Evolutionary conservation across 192 early-diverging fungal species (phyloP), one percentile per base, ranked within the genome.

Genomic region (Backusella mclennaniae): DNA sequence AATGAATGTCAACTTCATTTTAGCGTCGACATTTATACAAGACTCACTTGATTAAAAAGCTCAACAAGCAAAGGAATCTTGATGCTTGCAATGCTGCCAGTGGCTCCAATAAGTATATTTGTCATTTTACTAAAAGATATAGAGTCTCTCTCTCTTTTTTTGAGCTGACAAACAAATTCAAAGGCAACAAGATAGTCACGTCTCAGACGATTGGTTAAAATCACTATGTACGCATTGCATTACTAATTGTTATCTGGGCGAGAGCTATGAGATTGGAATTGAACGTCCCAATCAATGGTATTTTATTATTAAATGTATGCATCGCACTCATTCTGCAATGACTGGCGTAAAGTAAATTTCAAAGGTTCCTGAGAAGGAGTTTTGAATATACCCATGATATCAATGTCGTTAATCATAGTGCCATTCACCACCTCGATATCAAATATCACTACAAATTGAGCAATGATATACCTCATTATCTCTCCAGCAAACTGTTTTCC

Each of bases 31-130:
- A 49, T 29, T 6, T 39, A 53, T 3, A 4, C 2, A 39, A 31
- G 6, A 9, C 26, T 36, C 70, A 79, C 77, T 35, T 79, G 38
- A 8, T 73, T 56, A 23, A 94, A 77, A 0, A 76, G 69, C 29
- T 73, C 36, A 14, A 95, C 91, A 15, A 98, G 89, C 33, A 86
- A 71, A 14, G 96, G 94, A 33, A 98, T 83, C 81, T 98, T 98
- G 69, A 98, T 88, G 75, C 91, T 92, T 14, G 97, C 96, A 15
- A 98, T 96, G 76, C 94, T 96, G 38, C 97, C 97, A 0, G 97
- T 96, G 0, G 91, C 89, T 6, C 89, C 95, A 42, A 98, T 84
- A 4, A 98, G 87, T 31, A 98, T 85, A 66, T 87, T 73, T 21
- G 44, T 15, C 70, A 49, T 71, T 33, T 46, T 71, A n/a, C n/a